Percentiles rank a stretch among this genome's conserved stretches.
Conservation (phyloP, 768 basidiomycete species). For the Tylopilus felleus region DNA sequence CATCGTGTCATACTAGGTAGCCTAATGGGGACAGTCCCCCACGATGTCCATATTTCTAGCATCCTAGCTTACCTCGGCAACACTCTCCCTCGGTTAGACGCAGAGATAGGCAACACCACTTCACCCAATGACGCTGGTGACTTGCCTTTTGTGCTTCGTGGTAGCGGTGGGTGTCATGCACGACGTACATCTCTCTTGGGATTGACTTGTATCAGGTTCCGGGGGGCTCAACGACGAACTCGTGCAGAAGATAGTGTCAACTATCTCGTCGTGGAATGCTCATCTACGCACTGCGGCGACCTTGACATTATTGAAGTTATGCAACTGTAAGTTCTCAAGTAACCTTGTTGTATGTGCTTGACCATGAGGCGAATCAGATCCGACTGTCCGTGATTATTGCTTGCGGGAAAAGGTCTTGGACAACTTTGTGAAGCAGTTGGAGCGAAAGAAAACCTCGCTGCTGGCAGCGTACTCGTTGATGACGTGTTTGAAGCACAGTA, state of each 20-base stretch:
- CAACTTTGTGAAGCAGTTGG: neutral
- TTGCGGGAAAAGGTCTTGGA: neutral
- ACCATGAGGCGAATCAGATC: neutral
- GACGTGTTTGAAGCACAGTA: neutral
- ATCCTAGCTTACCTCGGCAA: slow-evolving; percentile 3
- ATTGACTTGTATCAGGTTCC: neutral
- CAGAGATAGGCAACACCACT: neutral
- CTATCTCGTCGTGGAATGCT: neutral
- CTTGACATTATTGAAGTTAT: slow-evolving; percentile 8
- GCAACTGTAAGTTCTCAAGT: neutral
- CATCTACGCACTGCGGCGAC: slow-evolving; percentile 3
- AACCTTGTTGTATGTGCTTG: neutral
- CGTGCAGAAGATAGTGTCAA: neutral
- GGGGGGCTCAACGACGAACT: neutral
- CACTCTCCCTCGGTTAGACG: slow-evolving; percentile 2
- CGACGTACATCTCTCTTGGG: too few relatives aligned
- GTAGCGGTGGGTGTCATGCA: neutral
- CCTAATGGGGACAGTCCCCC: too few relatives aligned
- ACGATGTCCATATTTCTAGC: neutral
- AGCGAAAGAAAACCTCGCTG: neutral
- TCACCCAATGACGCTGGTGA: neutral
- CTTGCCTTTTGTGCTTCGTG: neutral
- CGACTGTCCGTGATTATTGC: neutral
- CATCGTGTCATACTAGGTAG: too few relatives aligned
- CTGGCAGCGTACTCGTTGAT: slow-evolving; percentile 9